These are phyloP conservation scores for Hortiboletus campestris DNA, from an alignment of 768 basidiomycete species.

Conservation along the genomic window DNA sequence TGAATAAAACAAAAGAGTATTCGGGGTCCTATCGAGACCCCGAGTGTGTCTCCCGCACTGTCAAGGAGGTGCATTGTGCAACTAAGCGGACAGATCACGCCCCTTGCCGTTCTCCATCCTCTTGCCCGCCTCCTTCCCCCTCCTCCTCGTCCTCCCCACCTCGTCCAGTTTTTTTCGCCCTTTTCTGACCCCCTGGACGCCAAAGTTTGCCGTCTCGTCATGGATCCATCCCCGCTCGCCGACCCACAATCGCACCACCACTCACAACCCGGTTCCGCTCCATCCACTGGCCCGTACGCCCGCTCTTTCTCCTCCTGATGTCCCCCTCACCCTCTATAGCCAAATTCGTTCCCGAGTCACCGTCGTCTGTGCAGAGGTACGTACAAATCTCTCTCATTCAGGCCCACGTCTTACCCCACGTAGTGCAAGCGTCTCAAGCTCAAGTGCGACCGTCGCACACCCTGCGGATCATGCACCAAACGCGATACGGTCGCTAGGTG, in stretches of 20 bases:
- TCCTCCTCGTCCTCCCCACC: not conserved
- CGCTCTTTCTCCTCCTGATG: slow-evolving; percentile 3
- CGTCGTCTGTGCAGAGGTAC: slow-evolving; percentile 78
- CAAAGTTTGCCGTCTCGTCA: not conserved
- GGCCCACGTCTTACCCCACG: slow-evolving; percentile 1
- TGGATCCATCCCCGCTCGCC: slow-evolving; percentile 19
- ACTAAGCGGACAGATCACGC: slow-evolving; percentile 12
- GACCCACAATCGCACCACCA: slow-evolving; percentile 19
- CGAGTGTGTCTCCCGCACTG: slow-evolving; percentile 9
- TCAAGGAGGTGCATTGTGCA: slow-evolving; percentile 20
- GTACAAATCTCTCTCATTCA: slow-evolving; percentile 13
- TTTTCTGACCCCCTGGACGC: not conserved
- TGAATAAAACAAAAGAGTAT: not conserved
- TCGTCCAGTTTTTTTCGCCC: not conserved
- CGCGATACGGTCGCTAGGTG: slow-evolving; percentile 73
- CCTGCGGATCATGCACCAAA: slow-evolving; percentile 77
- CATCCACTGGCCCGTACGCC: slow-evolving; percentile 33
- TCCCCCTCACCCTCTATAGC: slow-evolving; percentile 31
- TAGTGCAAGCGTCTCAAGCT: slow-evolving; percentile 88
- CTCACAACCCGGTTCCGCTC: slow-evolving; percentile 13
- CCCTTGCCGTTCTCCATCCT: not conserved
- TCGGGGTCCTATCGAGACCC: slow-evolving; percentile 25
- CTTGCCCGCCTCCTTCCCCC: not conserved
- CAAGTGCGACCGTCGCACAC: slow-evolving; percentile 77
- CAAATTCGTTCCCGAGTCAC: slow-evolving; percentile 76